Evolutionary conservation across 768 basidiomycete genomes (phyloP).

Genomic region (Guyanaporus albipodus): DNA sequence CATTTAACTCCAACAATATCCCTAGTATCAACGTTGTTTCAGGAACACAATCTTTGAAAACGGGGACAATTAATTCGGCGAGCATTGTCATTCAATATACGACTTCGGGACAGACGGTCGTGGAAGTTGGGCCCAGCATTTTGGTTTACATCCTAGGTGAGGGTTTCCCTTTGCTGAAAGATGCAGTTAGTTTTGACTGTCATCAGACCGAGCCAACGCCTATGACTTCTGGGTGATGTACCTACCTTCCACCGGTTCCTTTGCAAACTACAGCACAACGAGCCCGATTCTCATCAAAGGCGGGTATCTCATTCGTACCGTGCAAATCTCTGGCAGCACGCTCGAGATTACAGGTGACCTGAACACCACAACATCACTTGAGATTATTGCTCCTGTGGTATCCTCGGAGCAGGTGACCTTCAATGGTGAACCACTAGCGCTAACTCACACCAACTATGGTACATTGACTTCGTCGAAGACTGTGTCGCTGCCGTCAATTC

Average conservation of each 20-base stretch:
- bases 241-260: conserved; percentile 34
- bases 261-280: conserved; percentile 34
- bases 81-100: conserved; percentile 42
- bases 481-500: conserved; percentile 11
- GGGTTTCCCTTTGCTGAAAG: conserved; percentile 1
- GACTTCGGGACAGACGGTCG: conserved; percentile 44
- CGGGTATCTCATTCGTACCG: conserved; percentile 45
- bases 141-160: conserved; percentile 45
- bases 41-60: conserved; percentile 32
- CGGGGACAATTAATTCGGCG: conserved; percentile 32
- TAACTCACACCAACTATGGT: conserved; percentile 40
- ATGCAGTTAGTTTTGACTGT: not conserved
- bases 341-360: conserved; percentile 44
- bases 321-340: conserved; percentile 32
- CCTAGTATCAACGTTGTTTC: conserved; percentile 24
- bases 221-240: conserved; percentile 52
- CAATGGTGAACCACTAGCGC: conserved; percentile 35
- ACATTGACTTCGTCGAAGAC: conserved; percentile 30
- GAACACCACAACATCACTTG: conserved; percentile 40
- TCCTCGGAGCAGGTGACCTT: conserved; percentile 40
- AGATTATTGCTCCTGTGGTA: conserved; percentile 44
- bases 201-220: conserved; percentile 43
- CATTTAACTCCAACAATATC: conserved; percentile 24
- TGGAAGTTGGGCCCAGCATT: conserved; percentile 38
- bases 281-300: conserved; percentile 47